Evolutionary conservation across 2,329 filamentous ascomycete species (phyloP).

Genomic region (Fulvia fulva): DNA sequence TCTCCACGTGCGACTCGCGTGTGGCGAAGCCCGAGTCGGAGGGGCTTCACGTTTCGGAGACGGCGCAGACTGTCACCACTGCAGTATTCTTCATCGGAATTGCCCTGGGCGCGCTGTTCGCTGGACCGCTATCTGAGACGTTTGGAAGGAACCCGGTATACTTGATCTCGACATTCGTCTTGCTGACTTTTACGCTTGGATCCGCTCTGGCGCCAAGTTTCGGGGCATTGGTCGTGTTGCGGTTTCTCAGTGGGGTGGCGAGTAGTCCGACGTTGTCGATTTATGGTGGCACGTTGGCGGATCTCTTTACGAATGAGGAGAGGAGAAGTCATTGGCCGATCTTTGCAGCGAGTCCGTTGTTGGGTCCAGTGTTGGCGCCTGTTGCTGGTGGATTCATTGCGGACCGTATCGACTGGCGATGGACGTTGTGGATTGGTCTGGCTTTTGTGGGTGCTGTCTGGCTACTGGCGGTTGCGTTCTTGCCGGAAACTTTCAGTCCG

Average conservation of each 20-base stretch:
- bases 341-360: neutral
- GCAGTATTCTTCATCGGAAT: slow-evolving; percentile 6
- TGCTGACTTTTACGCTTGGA: slow-evolving; percentile 18
- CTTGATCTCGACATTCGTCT: slow-evolving; percentile 14
- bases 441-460: slow-evolving; percentile 13
- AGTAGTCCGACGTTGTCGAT: slow-evolving; percentile 22
- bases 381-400: slow-evolving; percentile 30
- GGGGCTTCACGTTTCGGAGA: slow-evolving; percentile 1
- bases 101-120: slow-evolving; percentile 34
- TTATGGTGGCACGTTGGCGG: slow-evolving; percentile 24
- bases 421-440: slow-evolving; percentile 42
- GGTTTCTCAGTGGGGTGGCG: slow-evolving; percentile 26
- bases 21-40: neutral
- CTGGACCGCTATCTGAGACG: slow-evolving; percentile 38
- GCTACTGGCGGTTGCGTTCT: slow-evolving; percentile 35
- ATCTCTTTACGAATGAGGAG: slow-evolving; percentile 19
- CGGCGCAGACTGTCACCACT: neutral
- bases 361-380: slow-evolving; percentile 19
- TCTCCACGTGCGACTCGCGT: slow-evolving; percentile 6
- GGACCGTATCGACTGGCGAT: slow-evolving; percentile 40
- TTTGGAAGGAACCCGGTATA: slow-evolving; percentile 23
- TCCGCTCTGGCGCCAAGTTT: slow-evolving; percentile 21
- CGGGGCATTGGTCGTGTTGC: slow-evolving; percentile 20
- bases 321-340: slow-evolving; percentile 22
- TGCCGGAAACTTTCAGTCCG: slow-evolving; percentile 50